Evolutionary conservation across 331 rosid genomes (phyloP), one percentile per base, ranked within the genome.

Genomic region (Ulmus americana): DNA sequence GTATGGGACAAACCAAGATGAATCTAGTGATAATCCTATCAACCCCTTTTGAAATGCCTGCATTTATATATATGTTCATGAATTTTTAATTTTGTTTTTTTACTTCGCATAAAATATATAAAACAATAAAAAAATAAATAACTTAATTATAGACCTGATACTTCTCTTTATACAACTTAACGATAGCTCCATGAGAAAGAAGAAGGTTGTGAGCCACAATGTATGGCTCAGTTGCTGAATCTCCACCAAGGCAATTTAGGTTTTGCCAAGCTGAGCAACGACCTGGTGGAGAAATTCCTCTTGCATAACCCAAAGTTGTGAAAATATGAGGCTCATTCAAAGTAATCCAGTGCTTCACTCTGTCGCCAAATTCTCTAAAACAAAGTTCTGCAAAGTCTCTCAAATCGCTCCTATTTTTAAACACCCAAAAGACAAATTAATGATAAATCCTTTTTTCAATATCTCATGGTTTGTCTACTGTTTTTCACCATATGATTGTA

Each of bases 31-130:
- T 60, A 89, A 75, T 6, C 96, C 95, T 72, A 84, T 84, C 1
- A 55, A 5, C 15, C 91, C 89, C 22, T 82, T 79, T 40, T 86
- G 87, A 59, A 67, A 67, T 15, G 16, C 75, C 94, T 88, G 70
- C 40, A 63, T 6, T 38, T 7, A 7, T 8, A 52, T 8, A 6
- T 8, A 28, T 28, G 35, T 28, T 28, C 35, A 28, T 28, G 35
- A 28, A 28, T 28, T 28, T 28, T 16, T 39, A 6, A 52, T 6
- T 52, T 7, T 1, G 18, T 9, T 1, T 2, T 9, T 2, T 39
- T 12, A n/a, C 16, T 3, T 43, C 4, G 15, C 9, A 3, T 35
- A 51, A 40, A 28, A 28, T 3, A 2, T 28, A 28, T 2, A 28
- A 28, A 28, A 28, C 35, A 28, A 28, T 2, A 28, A 28, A 28